Conservation (phyloP, 2,329 filamentous ascomycete species). For the Cladosporium sphaerospermum region DNA sequence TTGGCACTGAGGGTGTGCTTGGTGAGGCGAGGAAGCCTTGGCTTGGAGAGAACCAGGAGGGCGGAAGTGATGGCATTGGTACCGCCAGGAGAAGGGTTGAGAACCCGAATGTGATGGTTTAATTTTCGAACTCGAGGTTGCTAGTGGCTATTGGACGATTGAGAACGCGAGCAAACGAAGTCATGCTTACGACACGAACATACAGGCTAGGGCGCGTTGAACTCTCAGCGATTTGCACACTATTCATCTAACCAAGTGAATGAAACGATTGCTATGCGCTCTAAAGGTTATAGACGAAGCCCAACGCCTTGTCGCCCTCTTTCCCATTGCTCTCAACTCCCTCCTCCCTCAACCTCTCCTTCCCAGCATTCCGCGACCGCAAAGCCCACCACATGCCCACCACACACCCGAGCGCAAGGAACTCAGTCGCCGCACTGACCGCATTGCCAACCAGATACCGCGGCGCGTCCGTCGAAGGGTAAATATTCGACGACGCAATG, state of each 20-base stretch:
- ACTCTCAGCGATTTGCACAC: no score
- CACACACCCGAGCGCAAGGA: constrained; percentile 19
- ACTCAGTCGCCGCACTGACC: constrained; percentile 19
- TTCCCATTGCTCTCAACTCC: constrained; percentile 12
- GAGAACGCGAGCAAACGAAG: no score
- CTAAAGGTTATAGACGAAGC: constrained; percentile 14
- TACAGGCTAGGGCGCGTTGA: no score
- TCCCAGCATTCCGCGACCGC: constrained; percentile 21
- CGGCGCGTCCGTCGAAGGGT: constrained; percentile 8
- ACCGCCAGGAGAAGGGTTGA: constrained; percentile 67
- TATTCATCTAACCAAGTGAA: no score
- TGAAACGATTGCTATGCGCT: no score
- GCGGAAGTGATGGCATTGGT: constrained; percentile 70
- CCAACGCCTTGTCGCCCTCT: constrained; percentile 10
- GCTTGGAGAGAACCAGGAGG: constrained; percentile 81
- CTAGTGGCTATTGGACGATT: no score
- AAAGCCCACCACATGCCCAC: constrained; percentile 22
- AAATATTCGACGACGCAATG: constrained; percentile 19
- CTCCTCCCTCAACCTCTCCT: constrained; percentile 22
- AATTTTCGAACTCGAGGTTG: neutral
- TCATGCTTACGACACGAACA: no score
- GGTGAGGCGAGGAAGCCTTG: constrained; percentile 93
- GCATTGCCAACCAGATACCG: constrained; percentile 2
- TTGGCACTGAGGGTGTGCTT: constrained; percentile 71
- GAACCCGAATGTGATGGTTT: constrained; percentile 35